Percentiles rank a stretch among this genome's conserved stretches.
These are phyloP conservation scores for Botrytis fragariae DNA, from an alignment of 2,329 filamentous ascomycete genomes.

Conservation along the genomic window DNA sequence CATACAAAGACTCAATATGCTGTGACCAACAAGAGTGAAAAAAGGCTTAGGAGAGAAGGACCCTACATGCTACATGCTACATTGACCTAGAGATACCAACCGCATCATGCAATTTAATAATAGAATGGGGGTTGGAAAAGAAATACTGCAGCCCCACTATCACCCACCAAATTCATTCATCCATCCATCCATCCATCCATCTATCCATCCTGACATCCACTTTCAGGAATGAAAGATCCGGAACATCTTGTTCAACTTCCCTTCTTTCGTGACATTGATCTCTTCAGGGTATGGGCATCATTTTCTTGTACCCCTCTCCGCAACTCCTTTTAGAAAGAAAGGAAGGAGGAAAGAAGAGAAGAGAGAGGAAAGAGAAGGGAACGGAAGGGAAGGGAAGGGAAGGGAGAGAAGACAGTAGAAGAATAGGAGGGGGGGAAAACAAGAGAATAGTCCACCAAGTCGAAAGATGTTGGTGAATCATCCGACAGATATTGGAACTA, in stretches of 20 bases:
- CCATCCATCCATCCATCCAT: background rate
- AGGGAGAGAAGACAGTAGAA: background rate
- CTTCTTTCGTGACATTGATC: background rate
- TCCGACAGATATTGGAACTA: background rate
- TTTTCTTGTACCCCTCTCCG: background rate
- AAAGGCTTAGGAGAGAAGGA: background rate
- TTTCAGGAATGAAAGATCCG: background rate
- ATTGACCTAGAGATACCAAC: background rate
- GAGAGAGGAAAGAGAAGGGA: background rate
- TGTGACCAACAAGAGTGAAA: background rate
- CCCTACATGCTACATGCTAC: background rate
- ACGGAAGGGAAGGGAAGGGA: background rate
- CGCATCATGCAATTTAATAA: background rate
- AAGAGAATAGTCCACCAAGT: background rate
- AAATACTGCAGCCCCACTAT: background rate
- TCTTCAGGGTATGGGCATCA: background rate
- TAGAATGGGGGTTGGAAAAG: background rate
- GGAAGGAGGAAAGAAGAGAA: background rate
- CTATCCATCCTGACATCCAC: background rate
- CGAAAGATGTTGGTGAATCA: background rate
- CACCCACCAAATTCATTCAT: background rate
- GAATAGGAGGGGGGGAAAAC: background rate
- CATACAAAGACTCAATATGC: background rate
- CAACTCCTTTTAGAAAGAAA: background rate
- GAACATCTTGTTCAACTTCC: slow-evolving; percentile 3